Conservation (phyloP, 352 stramenopile genomes). For the Phytophthora macrochlamydospora region DNA sequence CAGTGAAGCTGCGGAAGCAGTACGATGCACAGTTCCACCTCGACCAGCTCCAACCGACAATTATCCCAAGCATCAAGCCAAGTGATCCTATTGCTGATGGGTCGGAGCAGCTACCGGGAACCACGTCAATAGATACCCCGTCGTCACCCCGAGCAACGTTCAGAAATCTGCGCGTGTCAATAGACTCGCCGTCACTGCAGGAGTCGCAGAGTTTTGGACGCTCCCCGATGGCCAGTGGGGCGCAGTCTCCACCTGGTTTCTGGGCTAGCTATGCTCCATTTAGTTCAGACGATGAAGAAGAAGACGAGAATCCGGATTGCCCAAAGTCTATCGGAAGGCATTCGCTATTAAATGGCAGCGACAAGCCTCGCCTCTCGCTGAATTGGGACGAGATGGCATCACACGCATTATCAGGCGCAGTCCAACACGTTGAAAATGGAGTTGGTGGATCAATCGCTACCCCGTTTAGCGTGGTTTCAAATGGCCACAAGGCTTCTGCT, state of each 20-base stretch:
- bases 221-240: constrained; percentile 49
- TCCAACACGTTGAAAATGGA: constrained; percentile 35
- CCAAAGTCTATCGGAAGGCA: constrained; percentile 11
- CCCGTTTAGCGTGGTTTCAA: constrained; percentile 13
- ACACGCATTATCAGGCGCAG: constrained; percentile 53
- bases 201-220: constrained; percentile 26
- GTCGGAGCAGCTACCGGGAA: background rate
- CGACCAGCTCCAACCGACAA: constrained; percentile 19
- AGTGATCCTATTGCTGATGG: constrained; percentile 17
- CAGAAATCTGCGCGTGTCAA: constrained; percentile 57
- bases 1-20: constrained; percentile 36
- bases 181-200: constrained; percentile 41
- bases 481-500: constrained; percentile 26
- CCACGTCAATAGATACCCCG: constrained; percentile 18
- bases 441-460: constrained; percentile 23
- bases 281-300: constrained; percentile 61
- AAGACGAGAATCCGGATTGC: constrained; percentile 32
- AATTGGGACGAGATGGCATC: constrained; percentile 69
- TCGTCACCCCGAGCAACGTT: constrained; percentile 32
- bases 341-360: constrained; percentile 10
- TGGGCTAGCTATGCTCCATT: constrained; percentile 81
- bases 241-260: constrained; percentile 72
- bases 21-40: constrained; percentile 26
- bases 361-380: constrained; percentile 26
- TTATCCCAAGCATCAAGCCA: constrained; percentile 17